phyloP scores from a whole-genome alignment of 2,329 filamentous ascomycete genomes.

The Colletotrichum melonis region DNA sequence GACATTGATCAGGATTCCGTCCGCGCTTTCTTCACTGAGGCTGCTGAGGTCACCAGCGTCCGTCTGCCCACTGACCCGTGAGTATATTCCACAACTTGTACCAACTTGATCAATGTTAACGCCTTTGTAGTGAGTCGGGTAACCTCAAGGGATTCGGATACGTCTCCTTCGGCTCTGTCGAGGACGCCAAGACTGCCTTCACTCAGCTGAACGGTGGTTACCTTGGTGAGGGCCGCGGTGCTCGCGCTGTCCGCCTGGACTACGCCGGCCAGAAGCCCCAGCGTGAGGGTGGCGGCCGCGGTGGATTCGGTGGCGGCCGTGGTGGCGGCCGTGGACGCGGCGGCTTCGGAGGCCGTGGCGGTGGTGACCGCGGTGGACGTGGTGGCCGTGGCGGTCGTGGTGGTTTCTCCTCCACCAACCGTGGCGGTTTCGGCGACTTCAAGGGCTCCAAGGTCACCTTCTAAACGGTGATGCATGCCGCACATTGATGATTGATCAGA shows the following conservation, averaged over 20 bases:
- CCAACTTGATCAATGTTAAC: slow-evolving; percentile 39
- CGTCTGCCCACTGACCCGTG: slow-evolving; percentile 88
- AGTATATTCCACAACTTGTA: slow-evolving; percentile 44
- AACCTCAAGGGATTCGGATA: slow-evolving; percentile 94
- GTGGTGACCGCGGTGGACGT: slow-evolving; percentile 60
- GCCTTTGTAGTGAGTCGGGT: slow-evolving; percentile 73
- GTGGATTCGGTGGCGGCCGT: slow-evolving; percentile 49
- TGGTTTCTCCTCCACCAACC: slow-evolving; percentile 57
- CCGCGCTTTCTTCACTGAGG: slow-evolving; percentile 77
- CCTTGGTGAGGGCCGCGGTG: slow-evolving; percentile 72
- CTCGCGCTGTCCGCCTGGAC: slow-evolving; percentile 85
- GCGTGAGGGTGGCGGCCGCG: slow-evolving; percentile 63
- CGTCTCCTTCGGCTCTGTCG: slow-evolving; percentile 82
- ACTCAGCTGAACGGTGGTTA: slow-evolving; percentile 75
- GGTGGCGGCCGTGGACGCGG: slow-evolving; percentile 63
- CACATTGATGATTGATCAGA: slow-evolving; percentile 53
- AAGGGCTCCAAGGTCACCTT: slow-evolving; percentile 85
- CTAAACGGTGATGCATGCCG: slow-evolving; percentile 48
- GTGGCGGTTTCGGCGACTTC: slow-evolving; percentile 56
- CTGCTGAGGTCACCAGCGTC: slow-evolving; percentile 79
- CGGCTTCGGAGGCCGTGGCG: slow-evolving; percentile 61
- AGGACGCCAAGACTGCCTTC: slow-evolving; percentile 84
- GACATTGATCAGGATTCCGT: slow-evolving; percentile 82
- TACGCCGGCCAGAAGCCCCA: slow-evolving; percentile 75
- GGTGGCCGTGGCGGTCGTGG: slow-evolving; percentile 64